A percentile compares a stretch with the other conserved stretches of the same genome.
Evolutionary conservation across 163 green algal genomes (phyloP).

Genomic region (Volvox carteri): DNA sequence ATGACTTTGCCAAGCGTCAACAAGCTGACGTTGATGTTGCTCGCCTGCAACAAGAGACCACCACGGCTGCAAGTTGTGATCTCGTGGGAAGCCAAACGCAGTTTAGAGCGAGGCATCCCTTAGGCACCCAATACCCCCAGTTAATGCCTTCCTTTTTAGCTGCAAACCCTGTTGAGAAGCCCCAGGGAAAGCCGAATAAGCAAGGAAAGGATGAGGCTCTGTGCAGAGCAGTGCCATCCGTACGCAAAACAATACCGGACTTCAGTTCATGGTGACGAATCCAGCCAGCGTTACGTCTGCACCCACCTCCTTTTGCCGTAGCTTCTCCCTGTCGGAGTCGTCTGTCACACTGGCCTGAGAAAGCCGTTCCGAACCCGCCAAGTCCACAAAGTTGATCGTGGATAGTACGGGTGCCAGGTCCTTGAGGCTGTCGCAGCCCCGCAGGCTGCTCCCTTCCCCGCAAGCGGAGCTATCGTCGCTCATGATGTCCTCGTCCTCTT

Average conservation of each 20-base stretch:
- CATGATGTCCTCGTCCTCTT: neutral
- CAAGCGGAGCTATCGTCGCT: slow-evolving; percentile 36
- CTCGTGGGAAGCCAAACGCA: too few species aligned
- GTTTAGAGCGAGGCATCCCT: too few species aligned
- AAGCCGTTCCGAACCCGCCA: slow-evolving; percentile 77
- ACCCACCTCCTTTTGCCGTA: slow-evolving; percentile 66
- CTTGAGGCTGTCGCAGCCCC: slow-evolving; percentile 9
- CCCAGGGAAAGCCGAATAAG: too few species aligned
- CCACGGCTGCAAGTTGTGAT: neutral
- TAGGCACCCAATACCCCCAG: too few species aligned
- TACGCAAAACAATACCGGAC: too few species aligned
- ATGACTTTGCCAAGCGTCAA: slow-evolving; percentile 79
- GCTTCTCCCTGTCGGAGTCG: slow-evolving; percentile 56
- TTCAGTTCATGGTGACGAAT: too few species aligned
- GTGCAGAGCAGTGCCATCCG: too few species aligned
- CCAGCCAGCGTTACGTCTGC: too few species aligned
- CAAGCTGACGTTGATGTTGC: slow-evolving; percentile 81
- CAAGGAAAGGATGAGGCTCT: too few species aligned
- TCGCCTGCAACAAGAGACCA: slow-evolving; percentile 56
- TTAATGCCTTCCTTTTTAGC: too few species aligned
- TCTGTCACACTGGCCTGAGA: slow-evolving; percentile 52
- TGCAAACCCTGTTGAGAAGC: too few species aligned
- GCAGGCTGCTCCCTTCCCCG: slow-evolving; percentile 16
- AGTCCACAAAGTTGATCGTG: slow-evolving; percentile 81
- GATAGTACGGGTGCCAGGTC: slow-evolving; percentile 57